These are phyloP conservation scores for Ogataea pini DNA, from an alignment of 805 yeast species.

Conservation along the genomic window DNA sequence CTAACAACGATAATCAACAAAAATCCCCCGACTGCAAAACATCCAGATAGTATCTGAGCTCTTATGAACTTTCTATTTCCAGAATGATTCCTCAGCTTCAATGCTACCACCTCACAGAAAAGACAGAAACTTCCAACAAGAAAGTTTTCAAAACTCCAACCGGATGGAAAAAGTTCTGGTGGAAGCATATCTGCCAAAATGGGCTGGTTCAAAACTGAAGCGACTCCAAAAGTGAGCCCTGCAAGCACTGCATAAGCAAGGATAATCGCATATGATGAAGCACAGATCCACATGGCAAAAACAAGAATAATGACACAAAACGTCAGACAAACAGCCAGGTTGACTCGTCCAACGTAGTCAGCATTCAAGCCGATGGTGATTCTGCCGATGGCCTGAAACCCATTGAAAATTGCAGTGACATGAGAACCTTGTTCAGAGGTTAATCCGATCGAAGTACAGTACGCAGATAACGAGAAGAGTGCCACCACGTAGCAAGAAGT, in stretches of 20 bases:
- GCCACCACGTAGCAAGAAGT: conserved; percentile 46
- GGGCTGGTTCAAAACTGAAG: conserved; percentile 34
- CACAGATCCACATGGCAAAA: conserved; percentile 48
- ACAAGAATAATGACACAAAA: conserved; percentile 37
- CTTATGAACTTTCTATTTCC: conserved; percentile 48
- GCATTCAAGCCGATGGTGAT: conserved; percentile 49
- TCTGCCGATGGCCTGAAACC: conserved; percentile 51
- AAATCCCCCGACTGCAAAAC: conserved; percentile 46
- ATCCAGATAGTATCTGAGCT: conserved; percentile 63
- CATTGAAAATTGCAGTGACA: conserved; percentile 47
- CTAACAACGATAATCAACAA: conserved; percentile 47
- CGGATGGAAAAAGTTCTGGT: conserved; percentile 33
- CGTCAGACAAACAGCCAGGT: conserved; percentile 41
- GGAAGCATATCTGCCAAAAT: conserved; percentile 33
- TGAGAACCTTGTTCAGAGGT: conserved; percentile 44
- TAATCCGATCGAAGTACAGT: conserved; percentile 50
- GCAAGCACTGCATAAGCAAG: conserved; percentile 40
- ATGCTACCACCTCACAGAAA: conserved; percentile 34
- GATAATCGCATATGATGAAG: conserved; percentile 36
- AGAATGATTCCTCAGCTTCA: conserved; percentile 26
- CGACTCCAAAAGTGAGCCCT: conserved; percentile 50
- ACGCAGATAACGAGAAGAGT: conserved; percentile 50
- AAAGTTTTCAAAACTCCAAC: conserved; percentile 32
- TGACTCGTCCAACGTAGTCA: conserved; percentile 49
- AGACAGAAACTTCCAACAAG: conserved; percentile 32